Base-by-base conservation (phyloP, 2,329 filamentous ascomycete genomes). In the Fusarium equiseti region DNA sequence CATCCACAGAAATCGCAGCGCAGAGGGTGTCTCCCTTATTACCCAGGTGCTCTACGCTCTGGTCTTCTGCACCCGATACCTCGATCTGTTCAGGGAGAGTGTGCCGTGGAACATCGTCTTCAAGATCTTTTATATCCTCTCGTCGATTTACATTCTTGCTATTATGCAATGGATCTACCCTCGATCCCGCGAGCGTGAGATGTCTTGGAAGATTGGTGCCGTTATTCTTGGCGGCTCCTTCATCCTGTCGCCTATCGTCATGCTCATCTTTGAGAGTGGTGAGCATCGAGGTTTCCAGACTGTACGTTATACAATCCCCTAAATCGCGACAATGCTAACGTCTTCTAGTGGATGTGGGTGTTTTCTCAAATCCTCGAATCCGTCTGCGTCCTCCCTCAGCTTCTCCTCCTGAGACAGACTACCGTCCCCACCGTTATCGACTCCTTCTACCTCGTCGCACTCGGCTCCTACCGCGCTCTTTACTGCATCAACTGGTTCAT, bases 351-450 rank as follows among this genome's bases (percentile, higher is more conserved):
- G 78, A 86, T 93, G 68, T 97, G 93, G 92, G 88, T 90, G 62
- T 97, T 98, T 82, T 97, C 93, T 32, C 90, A 96, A 74, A 92
- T 97, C 72, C 91, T 98, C 76, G 95, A 98, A 82, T 95, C 94
- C 35, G 89, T 97, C 66, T 96, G 92, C 79, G 89, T 98, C 35
- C 89, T 98, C 22, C 95, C 95, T 0, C 95, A 98, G 79, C 90
- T 98, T 2, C 88, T 98, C 8, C 90, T 98, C 45, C 89, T 98
- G 16, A 92, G 95, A 64, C 94, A 98, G 80, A 98, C 95, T n/a
- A 94, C 91, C 27, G 94, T 98, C 0, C 95, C 95, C 0, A 98
- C 95, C 51, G 95, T 98, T 49, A 95, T 98, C 81, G 93, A 97
- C 79, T 97, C 93, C n/a, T 97, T 92, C 83, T 98, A 98, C 81